phyloP scores from a whole-genome alignment of 1,284 basidiomycete genomes.

The Ganoderma lucidum region DNA sequence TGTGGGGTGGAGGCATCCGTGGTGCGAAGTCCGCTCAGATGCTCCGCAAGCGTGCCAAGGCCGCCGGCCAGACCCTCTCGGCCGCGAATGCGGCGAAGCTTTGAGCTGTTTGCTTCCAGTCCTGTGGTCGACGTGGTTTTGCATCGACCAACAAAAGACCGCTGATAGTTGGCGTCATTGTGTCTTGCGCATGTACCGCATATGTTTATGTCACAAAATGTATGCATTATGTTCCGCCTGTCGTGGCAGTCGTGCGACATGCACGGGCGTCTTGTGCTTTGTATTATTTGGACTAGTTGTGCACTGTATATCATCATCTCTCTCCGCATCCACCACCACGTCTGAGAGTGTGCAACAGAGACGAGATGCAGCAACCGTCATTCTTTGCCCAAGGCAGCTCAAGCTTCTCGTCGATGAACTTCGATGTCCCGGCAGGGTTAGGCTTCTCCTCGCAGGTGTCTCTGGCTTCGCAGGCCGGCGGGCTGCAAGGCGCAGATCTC shows the following conservation, averaged over 20 bases:
- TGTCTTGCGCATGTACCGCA: slow-evolving; percentile 21
- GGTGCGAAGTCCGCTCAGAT: slow-evolving; percentile 93
- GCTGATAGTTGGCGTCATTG: slow-evolving; percentile 19
- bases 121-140: slow-evolving; percentile 19
- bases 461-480: neutral
- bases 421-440: neutral
- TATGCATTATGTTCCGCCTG: slow-evolving; percentile 24
- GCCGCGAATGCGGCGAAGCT: slow-evolving; percentile 70
- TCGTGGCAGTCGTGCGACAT: neutral
- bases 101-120: slow-evolving; percentile 41
- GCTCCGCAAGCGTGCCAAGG: slow-evolving; percentile 95
- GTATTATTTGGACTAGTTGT: slow-evolving; percentile 1
- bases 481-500: neutral
- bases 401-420: neutral
- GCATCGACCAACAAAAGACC: slow-evolving; percentile 26
- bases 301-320: slow-evolving; percentile 9
- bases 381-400: neutral
- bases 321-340: slow-evolving; percentile 6
- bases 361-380: neutral
- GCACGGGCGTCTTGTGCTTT: neutral
- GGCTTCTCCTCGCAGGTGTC: neutral
- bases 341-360: neutral
- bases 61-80: slow-evolving; percentile 71
- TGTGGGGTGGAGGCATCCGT: slow-evolving; percentile 97
- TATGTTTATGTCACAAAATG: slow-evolving; percentile 30